phyloP scores from a whole-genome alignment of 2,329 filamentous ascomycete species.

The Periconia sp. region DNA sequence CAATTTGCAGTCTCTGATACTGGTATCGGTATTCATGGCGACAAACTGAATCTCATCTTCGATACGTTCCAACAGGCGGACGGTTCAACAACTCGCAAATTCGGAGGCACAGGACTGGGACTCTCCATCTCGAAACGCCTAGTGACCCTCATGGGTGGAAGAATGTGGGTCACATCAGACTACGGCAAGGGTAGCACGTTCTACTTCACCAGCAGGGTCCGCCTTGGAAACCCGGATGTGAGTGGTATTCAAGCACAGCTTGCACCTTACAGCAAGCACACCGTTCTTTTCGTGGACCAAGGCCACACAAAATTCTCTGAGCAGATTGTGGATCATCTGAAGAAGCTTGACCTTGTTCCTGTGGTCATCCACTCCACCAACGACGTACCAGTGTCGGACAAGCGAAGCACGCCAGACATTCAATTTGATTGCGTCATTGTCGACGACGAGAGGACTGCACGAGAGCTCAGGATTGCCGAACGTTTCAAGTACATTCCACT shows the following conservation, averaged over 20 bases:
- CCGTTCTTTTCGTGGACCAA: conserved; percentile 94
- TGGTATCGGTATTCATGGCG: conserved; percentile 92
- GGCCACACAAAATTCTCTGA: conserved; percentile 77
- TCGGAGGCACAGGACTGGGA: conserved; percentile 92
- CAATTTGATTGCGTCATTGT: conserved; percentile 96
- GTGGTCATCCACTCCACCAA: conserved; percentile 80
- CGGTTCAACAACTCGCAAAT: conserved; percentile 93
- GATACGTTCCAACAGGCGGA: conserved; percentile 99
- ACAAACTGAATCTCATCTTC: conserved; percentile 97
- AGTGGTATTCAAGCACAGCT: conserved; percentile 81
- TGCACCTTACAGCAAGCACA: conserved; percentile 88
- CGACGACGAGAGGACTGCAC: conserved; percentile 90
- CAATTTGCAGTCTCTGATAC: conserved; percentile 97
- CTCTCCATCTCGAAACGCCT: conserved; percentile 94
- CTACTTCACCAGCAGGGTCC: conserved; percentile 94
- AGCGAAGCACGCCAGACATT: conserved; percentile 49
- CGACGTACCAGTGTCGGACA: conserved; percentile 65
- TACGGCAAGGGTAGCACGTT: conserved; percentile 92
- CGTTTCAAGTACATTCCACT: conserved; percentile 98
- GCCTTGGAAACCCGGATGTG: conserved; percentile 80
- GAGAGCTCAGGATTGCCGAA: conserved; percentile 81
- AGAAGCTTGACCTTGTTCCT: conserved; percentile 78
- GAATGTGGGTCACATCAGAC: conserved; percentile 93
- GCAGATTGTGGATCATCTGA: conserved; percentile 80
- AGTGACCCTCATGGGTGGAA: conserved; percentile 94